Conservation (phyloP, 805 yeast genomes). For the Kluyveromyces nonfermentans region DNA sequence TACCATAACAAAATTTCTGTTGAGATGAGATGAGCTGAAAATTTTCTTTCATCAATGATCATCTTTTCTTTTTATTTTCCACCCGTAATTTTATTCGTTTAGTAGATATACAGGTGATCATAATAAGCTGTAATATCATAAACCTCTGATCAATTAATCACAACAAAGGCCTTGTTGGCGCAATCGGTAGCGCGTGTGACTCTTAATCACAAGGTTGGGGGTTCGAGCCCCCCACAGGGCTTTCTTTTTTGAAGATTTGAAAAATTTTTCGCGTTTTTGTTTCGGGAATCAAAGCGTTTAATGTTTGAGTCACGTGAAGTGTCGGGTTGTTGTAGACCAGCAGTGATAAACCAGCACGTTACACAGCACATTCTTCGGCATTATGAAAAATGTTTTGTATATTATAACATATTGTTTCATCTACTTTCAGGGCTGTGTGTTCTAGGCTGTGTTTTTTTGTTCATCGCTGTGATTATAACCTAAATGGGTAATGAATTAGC, state of each 20-base stretch:
- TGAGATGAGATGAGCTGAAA: conserved; percentile 11
- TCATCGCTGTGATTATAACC: background rate
- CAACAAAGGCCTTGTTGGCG: conserved; percentile 23
- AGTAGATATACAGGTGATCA: no score
- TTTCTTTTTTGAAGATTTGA: conserved; percentile 10
- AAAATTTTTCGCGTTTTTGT: no score
- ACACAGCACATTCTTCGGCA: background rate
- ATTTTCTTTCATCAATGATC: conserved; percentile 3
- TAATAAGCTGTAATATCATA: no score
- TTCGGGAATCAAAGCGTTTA: no score
- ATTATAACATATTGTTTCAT: no score
- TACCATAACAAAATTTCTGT: background rate
- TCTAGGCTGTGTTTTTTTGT: background rate
- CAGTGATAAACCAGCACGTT: no score
- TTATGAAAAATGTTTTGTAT: no score
- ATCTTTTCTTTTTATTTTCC: conserved; percentile 1
- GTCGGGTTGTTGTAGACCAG: no score
- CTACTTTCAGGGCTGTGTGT: no score
- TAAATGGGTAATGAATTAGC: background rate
- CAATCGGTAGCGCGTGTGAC: conserved; percentile 23
- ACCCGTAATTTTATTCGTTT: no score
- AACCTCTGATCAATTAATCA: no score
- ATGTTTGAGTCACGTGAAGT: no score
- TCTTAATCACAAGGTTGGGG: conserved; percentile 21
- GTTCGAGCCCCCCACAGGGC: conserved; percentile 22